Base-by-base conservation (phyloP, 2,329 filamentous ascomycete species). In the Metarhizium album region DNA sequence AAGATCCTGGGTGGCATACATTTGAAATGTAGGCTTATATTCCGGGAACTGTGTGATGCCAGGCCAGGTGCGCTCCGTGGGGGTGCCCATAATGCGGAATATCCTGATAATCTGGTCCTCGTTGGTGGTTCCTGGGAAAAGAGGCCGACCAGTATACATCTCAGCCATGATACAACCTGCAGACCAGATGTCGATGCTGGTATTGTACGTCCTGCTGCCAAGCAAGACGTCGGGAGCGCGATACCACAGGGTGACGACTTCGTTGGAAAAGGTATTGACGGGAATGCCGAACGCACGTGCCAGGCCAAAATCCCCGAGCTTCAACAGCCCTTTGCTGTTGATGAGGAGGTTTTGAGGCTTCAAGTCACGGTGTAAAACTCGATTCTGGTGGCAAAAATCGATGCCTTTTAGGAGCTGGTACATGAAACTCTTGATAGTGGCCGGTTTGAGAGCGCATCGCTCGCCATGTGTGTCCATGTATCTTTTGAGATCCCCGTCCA, bases 111-210 rank as follows among this genome's bases (percentile, higher is more conserved):
- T 83, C 68, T 98, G 93, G 65, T 98, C 93, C 68, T 98, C 93
- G 67, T 98, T 98, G 37, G 93, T 96, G 2, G 93, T 98, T 52
- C 93, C 93, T 0, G 93, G 93, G 72, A 98, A 98, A 6, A 98
- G 78, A 0, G 93, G 93, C 18, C 93, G 81, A 3, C 93, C 93
- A 0, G 91, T 96, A 69, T 94, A 97, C 90, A 98, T 96, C 71
- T 98, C 93, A 9, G 93, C 93, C 93, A 98, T 97, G 74, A 98
- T 98, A 69, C 93, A 98, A 51, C 93, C 93, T 6, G 93, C 93
- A 6, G 89, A 95, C 93, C 93, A 98, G 65, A 98, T 97, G 64
- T 98, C 93, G 67, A 98, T 97, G 70, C 89, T 95, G n/a, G 93
- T 98, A 71, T 95, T 98, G 74, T 98, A 98, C 22, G 93, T 97